Evolutionary conservation across 1,139 yeast species (phyloP).

Genomic region (Geotrichum siamense): DNA sequence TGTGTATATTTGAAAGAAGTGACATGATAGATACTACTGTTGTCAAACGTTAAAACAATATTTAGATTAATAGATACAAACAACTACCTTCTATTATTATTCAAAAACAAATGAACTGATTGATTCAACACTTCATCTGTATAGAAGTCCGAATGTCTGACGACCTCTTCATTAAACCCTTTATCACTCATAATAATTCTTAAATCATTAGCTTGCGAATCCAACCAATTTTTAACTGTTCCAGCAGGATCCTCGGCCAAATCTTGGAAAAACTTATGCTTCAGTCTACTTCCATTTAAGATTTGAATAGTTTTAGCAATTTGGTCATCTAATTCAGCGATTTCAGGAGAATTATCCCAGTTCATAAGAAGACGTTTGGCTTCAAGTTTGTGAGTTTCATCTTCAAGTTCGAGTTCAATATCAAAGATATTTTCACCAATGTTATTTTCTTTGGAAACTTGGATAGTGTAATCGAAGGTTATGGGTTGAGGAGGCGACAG

Average conservation of each 20-base stretch:
- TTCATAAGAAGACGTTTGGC: slow-evolving; percentile 38
- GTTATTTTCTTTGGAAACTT: slow-evolving; percentile 69
- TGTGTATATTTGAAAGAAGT: too few relatives aligned
- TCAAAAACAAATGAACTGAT: slow-evolving; percentile 64
- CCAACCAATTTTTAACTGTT: slow-evolving; percentile 66
- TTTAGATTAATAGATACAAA: too few relatives aligned
- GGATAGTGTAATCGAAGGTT: slow-evolving; percentile 61
- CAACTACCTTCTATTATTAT: slow-evolving; percentile 23
- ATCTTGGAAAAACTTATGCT: slow-evolving; percentile 65
- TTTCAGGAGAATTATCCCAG: slow-evolving; percentile 44
- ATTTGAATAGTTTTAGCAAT: slow-evolving; percentile 58
- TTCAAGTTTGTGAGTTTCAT: slow-evolving; percentile 48
- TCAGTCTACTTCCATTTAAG: slow-evolving; percentile 56
- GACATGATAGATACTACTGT: too few relatives aligned
- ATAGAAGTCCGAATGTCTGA: slow-evolving; percentile 76
- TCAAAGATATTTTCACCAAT: slow-evolving; percentile 78
- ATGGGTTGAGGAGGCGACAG: slow-evolving; percentile 73
- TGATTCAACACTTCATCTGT: slow-evolving; percentile 68
- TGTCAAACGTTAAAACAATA: too few relatives aligned
- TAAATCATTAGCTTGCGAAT: slow-evolving; percentile 66
- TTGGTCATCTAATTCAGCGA: slow-evolving; percentile 52
- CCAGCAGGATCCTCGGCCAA: slow-evolving; percentile 70
- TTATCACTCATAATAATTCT: slow-evolving; percentile 77
- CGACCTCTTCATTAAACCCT: slow-evolving; percentile 84
- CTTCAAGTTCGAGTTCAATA: slow-evolving; percentile 55